phyloP scores from a whole-genome alignment of 129 eudicot genomes.

The Tagetes patula region DNA sequence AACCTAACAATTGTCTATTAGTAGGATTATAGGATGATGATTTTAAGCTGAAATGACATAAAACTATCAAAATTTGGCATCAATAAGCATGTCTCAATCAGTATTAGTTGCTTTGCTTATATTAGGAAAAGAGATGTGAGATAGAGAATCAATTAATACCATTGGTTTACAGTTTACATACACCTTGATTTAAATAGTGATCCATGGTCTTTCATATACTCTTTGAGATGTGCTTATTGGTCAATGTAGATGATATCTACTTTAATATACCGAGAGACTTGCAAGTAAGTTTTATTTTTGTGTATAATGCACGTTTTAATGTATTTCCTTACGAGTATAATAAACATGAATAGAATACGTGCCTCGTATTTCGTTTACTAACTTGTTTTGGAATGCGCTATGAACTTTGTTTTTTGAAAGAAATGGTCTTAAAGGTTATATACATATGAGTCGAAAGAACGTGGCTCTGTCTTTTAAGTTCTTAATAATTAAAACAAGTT shows the following conservation, averaged over 20 bases:
- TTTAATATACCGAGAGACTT: neutral
- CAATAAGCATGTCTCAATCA: neutral
- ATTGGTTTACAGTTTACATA: neutral
- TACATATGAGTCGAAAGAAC: too few species aligned
- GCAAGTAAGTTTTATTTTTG: neutral
- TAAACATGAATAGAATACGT: neutral
- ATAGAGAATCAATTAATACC: neutral
- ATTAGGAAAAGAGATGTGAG: neutral
- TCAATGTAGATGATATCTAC: neutral
- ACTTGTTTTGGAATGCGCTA: too few species aligned
- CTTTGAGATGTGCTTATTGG: neutral
- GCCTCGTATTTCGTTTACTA: neutral
- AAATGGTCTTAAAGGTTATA: too few species aligned
- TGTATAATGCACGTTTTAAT: neutral
- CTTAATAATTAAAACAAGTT: too few species aligned
- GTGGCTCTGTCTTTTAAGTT: too few species aligned
- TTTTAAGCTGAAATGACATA: neutral
- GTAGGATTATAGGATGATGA: too few species aligned
- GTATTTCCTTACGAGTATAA: neutral
- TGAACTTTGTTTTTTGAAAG: neutral
- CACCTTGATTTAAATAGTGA: neutral
- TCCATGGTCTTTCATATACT: neutral
- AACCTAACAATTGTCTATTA: too few species aligned
- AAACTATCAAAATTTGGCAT: neutral
- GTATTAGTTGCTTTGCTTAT: neutral